A percentile compares a stretch with the other conserved stretches of the same genome.
Evolutionary conservation across 805 yeast species (phyloP).

Genomic region (Millerozyma miso): DNA sequence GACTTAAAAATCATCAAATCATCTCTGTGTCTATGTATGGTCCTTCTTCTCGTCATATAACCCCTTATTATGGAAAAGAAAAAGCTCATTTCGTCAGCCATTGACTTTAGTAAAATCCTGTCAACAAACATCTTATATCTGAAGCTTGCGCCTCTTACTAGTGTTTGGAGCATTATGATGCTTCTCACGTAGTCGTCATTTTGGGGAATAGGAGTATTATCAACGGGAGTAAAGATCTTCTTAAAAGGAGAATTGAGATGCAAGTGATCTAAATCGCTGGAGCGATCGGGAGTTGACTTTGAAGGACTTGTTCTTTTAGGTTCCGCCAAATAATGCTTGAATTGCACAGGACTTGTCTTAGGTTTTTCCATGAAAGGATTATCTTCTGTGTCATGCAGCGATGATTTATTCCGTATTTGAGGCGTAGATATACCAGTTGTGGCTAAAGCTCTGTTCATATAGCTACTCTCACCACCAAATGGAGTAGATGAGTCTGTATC

Average conservation of each 20-base stretch:
- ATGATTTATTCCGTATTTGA: too few relatives aligned
- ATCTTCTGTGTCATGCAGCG: neutral
- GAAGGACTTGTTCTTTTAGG: neutral
- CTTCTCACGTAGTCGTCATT: slow-evolving; percentile 12
- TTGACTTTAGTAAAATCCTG: slow-evolving; percentile 56
- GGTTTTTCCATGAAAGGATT: neutral
- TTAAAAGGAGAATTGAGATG: neutral
- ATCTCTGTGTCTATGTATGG: slow-evolving; percentile 32
- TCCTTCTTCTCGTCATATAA: slow-evolving; percentile 25
- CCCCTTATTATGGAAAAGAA: slow-evolving; percentile 56
- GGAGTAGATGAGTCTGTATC: slow-evolving; percentile 20
- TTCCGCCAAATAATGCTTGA: neutral
- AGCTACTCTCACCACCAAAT: slow-evolving; percentile 13
- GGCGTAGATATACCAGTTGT: neutral
- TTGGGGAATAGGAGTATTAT: slow-evolving; percentile 10
- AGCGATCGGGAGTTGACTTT: neutral
- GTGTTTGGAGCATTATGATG: slow-evolving; percentile 59
- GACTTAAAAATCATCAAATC: slow-evolving; percentile 24
- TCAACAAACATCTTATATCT: slow-evolving; percentile 63
- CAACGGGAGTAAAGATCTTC: neutral
- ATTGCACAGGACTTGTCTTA: neutral
- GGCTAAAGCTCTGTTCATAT: slow-evolving; percentile 15
- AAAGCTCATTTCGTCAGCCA: slow-evolving; percentile 44
- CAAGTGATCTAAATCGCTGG: neutral
- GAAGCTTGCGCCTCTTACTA: slow-evolving; percentile 63